Evolutionary conservation across 306 rosid species (phyloP).

Genomic region (Luffa aegyptiaca): DNA sequence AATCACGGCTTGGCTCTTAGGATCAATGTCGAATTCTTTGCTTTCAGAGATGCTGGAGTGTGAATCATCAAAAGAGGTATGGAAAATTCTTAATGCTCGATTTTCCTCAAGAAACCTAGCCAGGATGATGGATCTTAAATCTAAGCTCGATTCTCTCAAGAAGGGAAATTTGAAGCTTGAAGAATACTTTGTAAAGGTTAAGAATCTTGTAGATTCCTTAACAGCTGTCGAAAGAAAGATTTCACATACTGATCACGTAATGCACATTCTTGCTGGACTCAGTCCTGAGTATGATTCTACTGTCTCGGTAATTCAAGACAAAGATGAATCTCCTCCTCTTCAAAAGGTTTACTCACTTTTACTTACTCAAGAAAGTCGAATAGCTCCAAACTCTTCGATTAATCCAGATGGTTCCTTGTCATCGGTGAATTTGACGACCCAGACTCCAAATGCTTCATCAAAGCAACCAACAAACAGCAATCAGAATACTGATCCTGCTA

Average conservation of each 20-base stretch:
- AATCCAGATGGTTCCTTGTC: not conserved
- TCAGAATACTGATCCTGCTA: too few relatives aligned
- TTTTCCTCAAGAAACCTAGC: not conserved
- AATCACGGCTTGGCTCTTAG: not conserved
- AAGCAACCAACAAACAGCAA: fast-evolving
- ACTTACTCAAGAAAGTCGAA: not conserved
- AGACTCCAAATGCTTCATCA: too few relatives aligned
- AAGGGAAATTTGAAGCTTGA: fast-evolving
- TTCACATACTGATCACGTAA: not conserved
- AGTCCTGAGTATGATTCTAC: not conserved
- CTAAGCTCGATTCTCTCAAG: fast-evolving
- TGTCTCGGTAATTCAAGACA: not conserved
- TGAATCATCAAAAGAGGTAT: not conserved
- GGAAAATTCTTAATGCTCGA: not conserved
- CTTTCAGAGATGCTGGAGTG: not conserved
- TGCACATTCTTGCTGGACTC: not conserved
- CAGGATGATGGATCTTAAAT: not conserved
- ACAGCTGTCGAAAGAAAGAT: fast-evolving
- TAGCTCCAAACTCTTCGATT: fast-evolving
- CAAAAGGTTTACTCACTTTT: not conserved
- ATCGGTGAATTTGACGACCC: not conserved
- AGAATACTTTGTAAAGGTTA: not conserved
- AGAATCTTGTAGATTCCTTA: not conserved
- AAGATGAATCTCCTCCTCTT: not conserved
- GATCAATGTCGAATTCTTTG: not conserved